Conservation (phyloP, 371 early-diverging fungal species). For the Mucor velutinosus region DNA sequence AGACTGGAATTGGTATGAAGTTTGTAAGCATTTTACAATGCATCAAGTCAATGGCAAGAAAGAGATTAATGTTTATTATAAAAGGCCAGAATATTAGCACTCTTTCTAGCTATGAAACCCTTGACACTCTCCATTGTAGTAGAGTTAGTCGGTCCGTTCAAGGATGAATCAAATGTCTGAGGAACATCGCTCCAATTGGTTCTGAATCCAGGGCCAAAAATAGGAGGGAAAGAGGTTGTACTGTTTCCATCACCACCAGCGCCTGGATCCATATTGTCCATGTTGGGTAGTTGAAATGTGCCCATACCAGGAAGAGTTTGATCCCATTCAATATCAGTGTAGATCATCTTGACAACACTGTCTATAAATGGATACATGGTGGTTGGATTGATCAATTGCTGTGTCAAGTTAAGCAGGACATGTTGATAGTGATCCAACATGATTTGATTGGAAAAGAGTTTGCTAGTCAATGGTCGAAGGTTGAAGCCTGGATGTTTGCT, state of each 20-base stretch:
- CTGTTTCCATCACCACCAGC: neutral
- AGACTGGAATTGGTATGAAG: too few species aligned
- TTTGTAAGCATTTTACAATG: neutral
- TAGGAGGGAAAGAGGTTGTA: neutral
- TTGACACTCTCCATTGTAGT: constrained; percentile 3
- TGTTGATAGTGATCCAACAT: constrained; percentile 13
- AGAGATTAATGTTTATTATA: too few species aligned
- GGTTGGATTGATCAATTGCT: constrained; percentile 11
- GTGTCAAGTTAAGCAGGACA: constrained; percentile 9
- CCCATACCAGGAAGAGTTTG: constrained; percentile 3
- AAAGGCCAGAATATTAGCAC: constrained; percentile 4
- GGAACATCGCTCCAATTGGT: neutral
- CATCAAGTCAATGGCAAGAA: too few species aligned
- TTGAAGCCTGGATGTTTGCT: constrained; percentile 28
- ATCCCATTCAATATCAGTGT: constrained; percentile 27
- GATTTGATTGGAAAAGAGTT: neutral
- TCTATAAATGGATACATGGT: constrained; percentile 22
- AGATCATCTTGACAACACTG: constrained; percentile 17
- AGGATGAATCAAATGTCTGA: neutral
- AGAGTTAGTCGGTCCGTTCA: constrained; percentile 1
- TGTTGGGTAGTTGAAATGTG: neutral
- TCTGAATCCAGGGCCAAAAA: neutral
- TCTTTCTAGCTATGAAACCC: constrained; percentile 14
- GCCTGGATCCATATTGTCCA: neutral
- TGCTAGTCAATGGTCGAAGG: constrained; percentile 14